Evolutionary conservation across 768 basidiomycete species (phyloP).

Genomic region (Phylloporus sp.): DNA sequence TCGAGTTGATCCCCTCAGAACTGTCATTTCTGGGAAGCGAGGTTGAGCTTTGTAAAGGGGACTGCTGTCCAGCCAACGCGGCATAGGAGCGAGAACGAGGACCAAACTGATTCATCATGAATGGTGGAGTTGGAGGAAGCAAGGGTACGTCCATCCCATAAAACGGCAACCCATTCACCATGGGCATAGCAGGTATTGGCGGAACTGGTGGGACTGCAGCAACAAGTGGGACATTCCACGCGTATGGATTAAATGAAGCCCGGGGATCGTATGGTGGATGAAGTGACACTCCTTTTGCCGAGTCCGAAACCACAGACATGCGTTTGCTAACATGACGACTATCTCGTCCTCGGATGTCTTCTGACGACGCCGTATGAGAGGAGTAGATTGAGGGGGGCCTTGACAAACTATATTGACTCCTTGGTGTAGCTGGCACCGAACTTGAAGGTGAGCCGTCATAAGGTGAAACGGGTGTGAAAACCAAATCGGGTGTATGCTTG

Average conservation of each 20-base stretch:
- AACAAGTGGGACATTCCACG: slow-evolving; percentile 34
- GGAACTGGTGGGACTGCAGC: slow-evolving; percentile 37
- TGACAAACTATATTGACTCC: slow-evolving; percentile 38
- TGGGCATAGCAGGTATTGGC: slow-evolving; percentile 31
- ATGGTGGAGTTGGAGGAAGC: slow-evolving; percentile 69
- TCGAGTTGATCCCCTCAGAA: slow-evolving; percentile 17
- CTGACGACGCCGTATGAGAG: slow-evolving; percentile 51
- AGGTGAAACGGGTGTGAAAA: slow-evolving; percentile 31
- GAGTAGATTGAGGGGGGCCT: slow-evolving; percentile 58
- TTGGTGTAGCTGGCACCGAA: slow-evolving; percentile 40
- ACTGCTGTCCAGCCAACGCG: slow-evolving; percentile 31
- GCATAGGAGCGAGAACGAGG: slow-evolving; percentile 36
- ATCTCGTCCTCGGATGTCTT: slow-evolving; percentile 46
- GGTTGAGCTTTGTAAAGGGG: slow-evolving; percentile 21
- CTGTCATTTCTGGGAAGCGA: slow-evolving; percentile 25
- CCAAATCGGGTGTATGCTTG: slow-evolving; percentile 46
- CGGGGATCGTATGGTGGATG: slow-evolving; percentile 28
- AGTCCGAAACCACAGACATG: slow-evolving; percentile 37
- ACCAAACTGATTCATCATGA: slow-evolving; percentile 62
- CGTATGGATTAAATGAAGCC: slow-evolving; percentile 26
- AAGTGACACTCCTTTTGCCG: slow-evolving; percentile 28
- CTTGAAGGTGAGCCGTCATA: slow-evolving; percentile 49
- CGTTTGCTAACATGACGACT: slow-evolving; percentile 37
- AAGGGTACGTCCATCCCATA: slow-evolving; percentile 62
- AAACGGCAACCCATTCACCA: slow-evolving; percentile 38